These are phyloP conservation scores for Fraxinus cuspidata DNA, from an alignment of 257 asterid species.

Conservation along the genomic window DNA sequence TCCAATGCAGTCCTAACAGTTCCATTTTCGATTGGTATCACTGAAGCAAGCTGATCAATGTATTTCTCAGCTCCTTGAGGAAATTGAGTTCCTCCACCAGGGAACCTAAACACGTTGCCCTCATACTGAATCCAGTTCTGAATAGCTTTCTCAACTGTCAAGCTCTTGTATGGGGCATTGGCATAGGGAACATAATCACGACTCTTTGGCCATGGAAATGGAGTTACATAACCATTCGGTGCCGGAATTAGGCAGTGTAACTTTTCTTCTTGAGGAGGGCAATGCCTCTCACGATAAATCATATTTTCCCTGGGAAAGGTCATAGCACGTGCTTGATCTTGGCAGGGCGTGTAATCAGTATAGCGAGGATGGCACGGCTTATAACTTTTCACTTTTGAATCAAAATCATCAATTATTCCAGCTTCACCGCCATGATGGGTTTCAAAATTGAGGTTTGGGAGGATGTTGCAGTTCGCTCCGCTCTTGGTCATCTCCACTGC, in stretches of 20 bases:
- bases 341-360: slow-evolving; percentile 64
- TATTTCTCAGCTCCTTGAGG: slow-evolving; percentile 70
- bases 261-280: slow-evolving; percentile 46
- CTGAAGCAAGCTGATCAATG: slow-evolving; percentile 67
- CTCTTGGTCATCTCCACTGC: slow-evolving; percentile 39
- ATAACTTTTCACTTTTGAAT: slow-evolving; percentile 29
- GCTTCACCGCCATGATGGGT: slow-evolving; percentile 54
- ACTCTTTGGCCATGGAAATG: slow-evolving; percentile 69
- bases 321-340: slow-evolving; percentile 61
- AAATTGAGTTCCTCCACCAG: slow-evolving; percentile 69
- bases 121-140: slow-evolving; percentile 72
- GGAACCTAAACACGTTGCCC: slow-evolving; percentile 62
- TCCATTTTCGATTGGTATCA: slow-evolving; percentile 56
- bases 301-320: slow-evolving; percentile 45
- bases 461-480: slow-evolving; percentile 49
- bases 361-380: slow-evolving; percentile 46
- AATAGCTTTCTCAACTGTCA: slow-evolving; percentile 67
- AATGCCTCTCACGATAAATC: slow-evolving; percentile 61
- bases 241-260: slow-evolving; percentile 62
- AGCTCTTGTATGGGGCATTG: slow-evolving; percentile 62
- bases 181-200: slow-evolving; percentile 68
- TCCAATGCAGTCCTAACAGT: slow-evolving; percentile 64
- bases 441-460: slow-evolving; percentile 53
- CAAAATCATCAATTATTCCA: slow-evolving; percentile 41
- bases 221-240: slow-evolving; percentile 57